Evolutionary conservation across 257 asterid genomes (phyloP).

Genomic region (Cynanchum wilfordii): DNA sequence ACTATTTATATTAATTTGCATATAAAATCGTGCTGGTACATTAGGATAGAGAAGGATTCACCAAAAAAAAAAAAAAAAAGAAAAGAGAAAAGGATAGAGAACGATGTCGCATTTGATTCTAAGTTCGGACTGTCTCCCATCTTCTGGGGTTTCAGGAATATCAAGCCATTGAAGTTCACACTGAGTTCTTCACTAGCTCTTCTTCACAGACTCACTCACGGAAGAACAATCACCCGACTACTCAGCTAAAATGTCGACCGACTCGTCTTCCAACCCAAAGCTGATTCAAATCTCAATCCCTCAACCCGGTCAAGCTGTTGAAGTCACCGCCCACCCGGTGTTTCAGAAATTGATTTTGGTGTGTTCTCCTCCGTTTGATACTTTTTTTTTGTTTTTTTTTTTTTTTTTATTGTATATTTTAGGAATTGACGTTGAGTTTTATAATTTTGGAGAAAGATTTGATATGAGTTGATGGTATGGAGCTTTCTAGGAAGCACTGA

Average conservation of each 20-base stretch:
- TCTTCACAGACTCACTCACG: conserved; percentile 13
- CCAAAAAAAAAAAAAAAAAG: too few relatives aligned
- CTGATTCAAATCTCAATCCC: conserved; percentile 46
- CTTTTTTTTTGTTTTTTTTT: not conserved
- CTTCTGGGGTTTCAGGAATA: conserved; percentile 14
- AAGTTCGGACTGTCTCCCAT: not conserved
- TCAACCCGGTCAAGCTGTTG: conserved; percentile 55
- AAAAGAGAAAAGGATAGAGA: too few relatives aligned
- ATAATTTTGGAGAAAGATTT: not conserved
- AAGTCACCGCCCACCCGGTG: conserved; percentile 60
- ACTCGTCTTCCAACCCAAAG: conserved; percentile 30
- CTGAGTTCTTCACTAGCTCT: conserved; percentile 8
- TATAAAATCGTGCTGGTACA: not conserved
- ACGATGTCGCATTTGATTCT: conserved; percentile 13
- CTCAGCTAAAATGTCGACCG: conserved; percentile 48
- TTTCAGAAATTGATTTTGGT: conserved; percentile 72
- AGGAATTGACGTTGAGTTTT: not conserved
- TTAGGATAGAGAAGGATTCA: too few relatives aligned
- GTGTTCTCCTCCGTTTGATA: conserved; percentile 8
- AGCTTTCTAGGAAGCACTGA: not conserved
- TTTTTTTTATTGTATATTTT: not conserved
- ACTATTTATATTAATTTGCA: too few relatives aligned
- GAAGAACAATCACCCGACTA: conserved; percentile 10
- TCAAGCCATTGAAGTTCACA: conserved; percentile 18
- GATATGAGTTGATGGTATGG: not conserved